Percentiles rank a stretch among this genome's conserved stretches.
Evolutionary conservation across 306 rosid genomes (phyloP).

Genomic region (Rubus idaeus): DNA sequence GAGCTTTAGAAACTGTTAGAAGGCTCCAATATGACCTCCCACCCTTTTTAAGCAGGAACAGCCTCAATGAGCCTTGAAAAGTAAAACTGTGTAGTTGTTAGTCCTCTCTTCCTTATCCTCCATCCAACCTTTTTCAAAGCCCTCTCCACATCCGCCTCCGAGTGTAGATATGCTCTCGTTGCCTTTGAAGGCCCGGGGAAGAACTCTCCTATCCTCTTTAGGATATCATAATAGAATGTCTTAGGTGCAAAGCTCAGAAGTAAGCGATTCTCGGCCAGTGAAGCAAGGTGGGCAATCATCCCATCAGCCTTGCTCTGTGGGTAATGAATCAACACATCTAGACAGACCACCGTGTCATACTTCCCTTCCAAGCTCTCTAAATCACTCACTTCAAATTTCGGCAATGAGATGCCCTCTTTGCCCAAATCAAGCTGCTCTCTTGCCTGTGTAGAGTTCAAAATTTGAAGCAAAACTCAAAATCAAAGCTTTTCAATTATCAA

Average conservation of each 20-base stretch:
- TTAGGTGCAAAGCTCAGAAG: slow-evolving; percentile 93
- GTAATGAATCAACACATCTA: slow-evolving; percentile 88
- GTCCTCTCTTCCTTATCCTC: slow-evolving; percentile 79
- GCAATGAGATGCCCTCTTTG: slow-evolving; percentile 42
- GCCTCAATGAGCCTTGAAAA: slow-evolving; percentile 90
- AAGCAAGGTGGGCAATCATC: slow-evolving; percentile 89
- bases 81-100: slow-evolving; percentile 78
- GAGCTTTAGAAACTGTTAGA: slow-evolving; percentile 44
- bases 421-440: slow-evolving; percentile 51
- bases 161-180: slow-evolving; percentile 89
- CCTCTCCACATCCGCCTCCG: slow-evolving; percentile 82
- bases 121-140: slow-evolving; percentile 84
- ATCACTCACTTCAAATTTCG: slow-evolving; percentile 79
- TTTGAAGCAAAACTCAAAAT: not conserved
- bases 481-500: not conserved
- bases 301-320: slow-evolving; percentile 90
- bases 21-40: slow-evolving; percentile 36
- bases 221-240: slow-evolving; percentile 69
- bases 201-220: slow-evolving; percentile 92
- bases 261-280: slow-evolving; percentile 73
- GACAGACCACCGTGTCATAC: slow-evolving; percentile 72
- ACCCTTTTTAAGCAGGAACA: slow-evolving; percentile 58
- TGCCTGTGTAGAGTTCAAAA: slow-evolving; percentile 44
- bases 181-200: slow-evolving; percentile 99
- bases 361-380: slow-evolving; percentile 86